Base-by-base conservation (phyloP, 805 yeast species). In the Wickerhamia fluorescens region DNA sequence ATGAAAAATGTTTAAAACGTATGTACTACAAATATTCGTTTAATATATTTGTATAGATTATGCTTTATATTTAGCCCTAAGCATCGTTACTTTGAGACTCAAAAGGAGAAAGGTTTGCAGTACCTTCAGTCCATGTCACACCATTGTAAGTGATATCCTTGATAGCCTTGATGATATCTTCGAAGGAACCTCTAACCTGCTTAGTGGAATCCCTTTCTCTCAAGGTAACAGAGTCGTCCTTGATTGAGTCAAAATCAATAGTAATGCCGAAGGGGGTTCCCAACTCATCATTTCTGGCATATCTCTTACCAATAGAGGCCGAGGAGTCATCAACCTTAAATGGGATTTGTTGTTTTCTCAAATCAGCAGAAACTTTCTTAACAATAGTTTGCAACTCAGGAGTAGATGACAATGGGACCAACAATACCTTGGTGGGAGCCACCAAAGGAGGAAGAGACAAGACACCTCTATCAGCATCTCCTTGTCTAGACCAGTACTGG, bases 191-290 rank as follows among this genome's bases (percentile, higher is more conserved):
- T 71, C 98, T 85, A 28, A 88, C 95, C 70, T 89, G 98, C 56
- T 78, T 81, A 20, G 97, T 92, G 33, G 94, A 73, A 60, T 89
- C 98, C 70, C 98, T 84, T 63, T 89, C 97, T 72, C 98, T 85
- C 53, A 89, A 71, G 20, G 98, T 89, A 42, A 89, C 83, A 9
- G 96, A 78, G 28, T 75, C 74, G 53, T 89, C 96, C 53, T 80
- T 74, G 38, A 83, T 73, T 31, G 95, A 79, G 41, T 89, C 96
- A 58, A 92, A 89, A 61, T 89, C 98, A 47, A 89, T 82, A 41
- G 98, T 89, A 61, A 89, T 76, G 58, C 98, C 98, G 56, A 92
- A 92, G 46, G 98, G 98, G 31, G 97, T 92, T 61, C 98, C 98
- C 53, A 89, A 73, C 68, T 89, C 98, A 61, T 89, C 98, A 59